Evolutionary conservation across 768 basidiomycete genomes (phyloP), one percentile per base, ranked within the genome.

Genomic region (Antrodiella citrinella): DNA sequence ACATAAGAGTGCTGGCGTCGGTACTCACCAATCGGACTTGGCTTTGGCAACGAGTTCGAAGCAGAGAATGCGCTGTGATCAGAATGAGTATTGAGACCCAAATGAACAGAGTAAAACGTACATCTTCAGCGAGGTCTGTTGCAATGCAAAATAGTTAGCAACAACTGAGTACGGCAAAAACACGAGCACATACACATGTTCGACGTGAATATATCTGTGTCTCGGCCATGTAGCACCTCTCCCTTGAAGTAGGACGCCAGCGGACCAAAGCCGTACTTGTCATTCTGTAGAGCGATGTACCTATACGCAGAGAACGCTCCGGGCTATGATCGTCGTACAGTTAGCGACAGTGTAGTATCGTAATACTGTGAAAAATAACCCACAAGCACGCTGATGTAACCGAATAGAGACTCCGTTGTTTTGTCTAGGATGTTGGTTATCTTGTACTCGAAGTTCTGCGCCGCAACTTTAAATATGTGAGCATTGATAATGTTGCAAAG

Each of bases 161-260:
- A 9, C 2, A 4, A n/a, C 24, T 11, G 35, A 15, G 26, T 44
- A 48, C 13, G 19, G 19, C 26, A 15, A n/a, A n/a, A n/a, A n/a
- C n/a, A n/a, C n/a, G 10, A 26, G 44, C 2, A 73, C 82, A 48
- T 67, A 88, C 87, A 97, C 92, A 95, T 95, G 60, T 96, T 96
- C 5, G 92, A 92, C 3, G 91, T 94, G 66, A 93, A 93, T 42
- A 95, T 91, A 61, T 93, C 91, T 0, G 90, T 87, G 61, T 90
- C 86, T 23, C 81, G 77, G 9, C 88, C 90, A 56, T 86, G 83
- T 21, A 91, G 66, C 19, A 86, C 76, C 64, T 99, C 96, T 7
- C 96, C 96, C 63, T 97, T 89, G 75, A 99, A 99, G 65, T 99
- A 99, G 13, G 94, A 93, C 12, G 91, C 88, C 3, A 98, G 69